Base-by-base conservation (phyloP, 495 filamentous ascomycete species). In the Penicillium samsonianum region DNA sequence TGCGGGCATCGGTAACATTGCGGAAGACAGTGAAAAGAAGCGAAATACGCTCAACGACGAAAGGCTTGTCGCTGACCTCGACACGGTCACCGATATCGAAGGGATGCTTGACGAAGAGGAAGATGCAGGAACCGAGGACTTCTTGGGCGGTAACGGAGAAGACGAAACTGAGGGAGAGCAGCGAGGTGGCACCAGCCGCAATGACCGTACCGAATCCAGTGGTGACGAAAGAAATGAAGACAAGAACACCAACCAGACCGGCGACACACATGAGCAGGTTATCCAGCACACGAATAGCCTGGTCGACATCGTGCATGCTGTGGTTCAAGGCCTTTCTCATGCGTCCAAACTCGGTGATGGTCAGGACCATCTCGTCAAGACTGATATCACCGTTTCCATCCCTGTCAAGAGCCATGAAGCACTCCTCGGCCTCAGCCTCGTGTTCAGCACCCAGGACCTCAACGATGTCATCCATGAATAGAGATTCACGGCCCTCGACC, bases 221-320 rank as follows among this genome's bases (percentile, higher is more conserved):
- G 64, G 92, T 91, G 64, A 96, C 85, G 67, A 97, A 96, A 12
- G 87, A 90, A 64, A 96, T 83, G 70, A 98, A 96, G 22, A 97
- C 87, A 59, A 98, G 86, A 63, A 98, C 70, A 57, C 87, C 82
- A 55, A 96, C 81, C 55, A 96, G 80, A 45, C 90, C 82, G 16
- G 92, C 89, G 47, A 97, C 83, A 50, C 84, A 84, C 44, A 86
- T 78, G 11, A 98, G 79, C 46, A 98, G 82, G 61, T 85, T 87
- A 72, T 98, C 93, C 26, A 98, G 83, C 10, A 94, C 92, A 50
- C 85, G 80, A 65, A 98, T 91, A 8, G 94, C 94, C 69, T 96
- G 91, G 72, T 96, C 91, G 51, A 98, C 92, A 71, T 98, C 94
- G 75, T 95, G 89, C 90, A 98, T 91, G 76, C 90, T 94, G 69